Evolutionary conservation across 108 stramenopile species (phyloP).

Genomic region (Discostella pseudostelligera): DNA sequence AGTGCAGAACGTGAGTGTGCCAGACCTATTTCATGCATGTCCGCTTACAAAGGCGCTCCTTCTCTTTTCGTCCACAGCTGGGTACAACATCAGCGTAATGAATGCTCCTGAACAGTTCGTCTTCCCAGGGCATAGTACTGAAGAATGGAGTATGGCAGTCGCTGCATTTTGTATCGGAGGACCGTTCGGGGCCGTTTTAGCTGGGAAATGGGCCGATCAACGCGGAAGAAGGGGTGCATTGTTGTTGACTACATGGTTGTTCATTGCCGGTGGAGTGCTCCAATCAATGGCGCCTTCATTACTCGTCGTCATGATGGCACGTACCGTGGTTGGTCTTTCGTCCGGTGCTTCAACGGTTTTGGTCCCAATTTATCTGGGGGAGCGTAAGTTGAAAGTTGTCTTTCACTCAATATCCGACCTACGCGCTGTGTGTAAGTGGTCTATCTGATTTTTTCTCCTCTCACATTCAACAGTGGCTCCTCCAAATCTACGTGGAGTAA

Average conservation of each 20-base stretch:
- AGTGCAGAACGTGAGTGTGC: too few relatives aligned
- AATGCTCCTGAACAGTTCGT: conserved; percentile 82
- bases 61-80: conserved; percentile 58
- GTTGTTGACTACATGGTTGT: conserved; percentile 70
- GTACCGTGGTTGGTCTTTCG: conserved; percentile 93
- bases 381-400: neutral
- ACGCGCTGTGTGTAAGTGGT: too few relatives aligned
- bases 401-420: too few relatives aligned
- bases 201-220: conserved; percentile 63
- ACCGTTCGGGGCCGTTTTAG: conserved; percentile 74
- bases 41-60: neutral
- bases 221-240: conserved; percentile 79
- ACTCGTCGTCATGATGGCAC: conserved; percentile 68
- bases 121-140: conserved; percentile 80
- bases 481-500: conserved; percentile 88
- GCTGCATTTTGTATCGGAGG: conserved; percentile 82
- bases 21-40: neutral
- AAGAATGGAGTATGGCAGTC: conserved; percentile 80
- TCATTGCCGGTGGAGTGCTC: conserved; percentile 73
- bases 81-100: conserved; percentile 84
- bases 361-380: conserved; percentile 94
- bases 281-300: conserved; percentile 75
- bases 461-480: conserved; percentile 76
- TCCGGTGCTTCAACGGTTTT: conserved; percentile 85
- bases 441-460: neutral